Conservation (phyloP, 1,284 basidiomycete species). For the Apiotrichum domesticum region DNA sequence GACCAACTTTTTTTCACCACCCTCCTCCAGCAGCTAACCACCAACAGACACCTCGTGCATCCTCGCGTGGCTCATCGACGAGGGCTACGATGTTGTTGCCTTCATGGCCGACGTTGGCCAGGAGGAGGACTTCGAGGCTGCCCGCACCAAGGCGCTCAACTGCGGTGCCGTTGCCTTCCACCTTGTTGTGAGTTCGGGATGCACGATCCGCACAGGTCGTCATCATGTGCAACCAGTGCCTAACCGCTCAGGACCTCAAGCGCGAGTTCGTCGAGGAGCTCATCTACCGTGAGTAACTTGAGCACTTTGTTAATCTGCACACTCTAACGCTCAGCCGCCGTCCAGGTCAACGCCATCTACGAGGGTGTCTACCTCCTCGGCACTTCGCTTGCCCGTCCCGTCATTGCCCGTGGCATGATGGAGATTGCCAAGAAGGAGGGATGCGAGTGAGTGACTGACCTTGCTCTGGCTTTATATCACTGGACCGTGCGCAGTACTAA, state of each 20-base stretch:
- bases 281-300: conserved; percentile 62
- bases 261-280: conserved; percentile 94
- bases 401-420: conserved; percentile 99
- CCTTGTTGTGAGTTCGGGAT: conserved; percentile 58
- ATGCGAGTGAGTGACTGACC: conserved; percentile 64
- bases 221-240: background rate
- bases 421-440: conserved; percentile 80
- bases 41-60: conserved; percentile 94
- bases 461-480: background rate
- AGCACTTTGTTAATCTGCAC: too few species aligned
- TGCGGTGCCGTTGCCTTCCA: conserved; percentile 96
- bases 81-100: conserved; percentile 94
- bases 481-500: background rate
- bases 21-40: background rate
- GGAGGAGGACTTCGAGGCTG: conserved; percentile 97
- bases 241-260: conserved; percentile 69
- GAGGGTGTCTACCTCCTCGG: conserved; percentile 98
- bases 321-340: conserved; percentile 55
- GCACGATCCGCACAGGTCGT: too few species aligned
- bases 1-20: too few species aligned
- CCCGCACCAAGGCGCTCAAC: conserved; percentile 80
- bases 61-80: conserved; percentile 92
- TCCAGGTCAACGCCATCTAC: conserved; percentile 99
- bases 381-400: conserved; percentile 93
- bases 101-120: conserved; percentile 99